Base-by-base conservation (phyloP, 345 rosid genomes). In the Pugionium cornutum region DNA sequence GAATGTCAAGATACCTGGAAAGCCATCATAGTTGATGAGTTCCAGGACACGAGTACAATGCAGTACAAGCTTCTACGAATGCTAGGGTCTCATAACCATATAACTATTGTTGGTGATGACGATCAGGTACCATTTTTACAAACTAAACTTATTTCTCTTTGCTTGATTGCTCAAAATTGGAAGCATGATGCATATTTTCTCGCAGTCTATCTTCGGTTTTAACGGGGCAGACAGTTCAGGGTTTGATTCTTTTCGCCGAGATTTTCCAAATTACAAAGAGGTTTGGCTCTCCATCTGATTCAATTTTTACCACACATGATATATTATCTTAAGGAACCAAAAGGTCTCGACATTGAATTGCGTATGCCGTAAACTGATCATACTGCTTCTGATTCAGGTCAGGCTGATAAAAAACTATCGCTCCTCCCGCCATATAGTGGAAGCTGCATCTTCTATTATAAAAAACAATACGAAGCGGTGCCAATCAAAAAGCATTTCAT, bases 11-110 rank as follows among this genome's bases (percentile, higher is more conserved):
- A 81, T 64, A 76, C 82, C n/a, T 92, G 95, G 89, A 86, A 82
- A 78, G 89, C 89, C 59, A 81, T 89, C 69, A 84, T 92, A 73
- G 75, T 92, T 53, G 98, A 92, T 67, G 98, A 92, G 75, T 92
- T 92, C 65, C 98, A 92, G 78, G 98, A 92, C 79, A 92, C 98
- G 42, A 92, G 97, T 78, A 75, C 88, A 65, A 87, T 81, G 94
- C 98, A 92, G 75, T 89, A 89, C 77, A 64, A 60, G 74, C 87
- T 89, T 74, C 75, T 92, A 35, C 74, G 66, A 35, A 70, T 82
- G 68, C 84, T 89, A 62, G 92, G 97, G 53, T 83, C 95, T 72
- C 94, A 89, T 79, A 79, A 83, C 70, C 69, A 32, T 66, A 76
- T 92, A 68, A 92, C 97, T 30, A 70, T 92, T 62, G 88, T 92